These are phyloP conservation scores for Penicillium oxalicum DNA, from an alignment of 2,329 filamentous ascomycete species.

Conservation along the genomic window DNA sequence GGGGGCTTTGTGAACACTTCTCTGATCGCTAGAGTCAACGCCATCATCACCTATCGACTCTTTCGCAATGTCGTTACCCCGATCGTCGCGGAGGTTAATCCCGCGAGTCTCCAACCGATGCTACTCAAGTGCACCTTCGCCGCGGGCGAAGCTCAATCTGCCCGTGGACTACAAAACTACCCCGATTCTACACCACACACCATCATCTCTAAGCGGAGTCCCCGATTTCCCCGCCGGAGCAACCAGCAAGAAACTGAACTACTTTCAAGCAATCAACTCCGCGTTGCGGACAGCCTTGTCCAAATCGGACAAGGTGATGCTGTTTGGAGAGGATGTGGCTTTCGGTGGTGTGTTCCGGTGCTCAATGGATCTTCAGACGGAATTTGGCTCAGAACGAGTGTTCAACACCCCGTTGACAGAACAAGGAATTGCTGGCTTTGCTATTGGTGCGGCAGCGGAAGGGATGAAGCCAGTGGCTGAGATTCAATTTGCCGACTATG, in stretches of 20 bases:
- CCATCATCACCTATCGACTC: background rate
- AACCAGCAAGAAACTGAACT: constrained; percentile 78
- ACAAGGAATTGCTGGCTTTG: constrained; percentile 91
- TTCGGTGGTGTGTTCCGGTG: constrained; percentile 96
- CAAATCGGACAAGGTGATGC: constrained; percentile 75
- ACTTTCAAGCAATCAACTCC: constrained; percentile 90
- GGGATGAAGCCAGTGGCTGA: constrained; percentile 91
- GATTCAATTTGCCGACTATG: constrained; percentile 93
- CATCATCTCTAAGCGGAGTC: constrained; percentile 64
- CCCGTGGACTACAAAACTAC: constrained; percentile 83
- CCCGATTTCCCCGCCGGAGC: constrained; percentile 67
- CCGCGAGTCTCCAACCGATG: constrained; percentile 20
- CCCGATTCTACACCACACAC: constrained; percentile 71
- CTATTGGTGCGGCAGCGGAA: constrained; percentile 80
- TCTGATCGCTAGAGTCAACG: background rate
- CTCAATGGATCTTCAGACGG: constrained; percentile 81
- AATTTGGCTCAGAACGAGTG: constrained; percentile 79
- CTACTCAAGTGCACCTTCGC: constrained; percentile 44
- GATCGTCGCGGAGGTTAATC: constrained; percentile 13
- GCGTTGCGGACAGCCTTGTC: constrained; percentile 76
- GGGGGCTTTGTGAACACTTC: background rate
- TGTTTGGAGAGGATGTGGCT: constrained; percentile 95
- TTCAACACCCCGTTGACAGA: constrained; percentile 96
- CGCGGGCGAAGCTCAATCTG: constrained; percentile 64
- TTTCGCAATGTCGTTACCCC: constrained; percentile 11